Evolutionary conservation across 257 asterid species (phyloP).

Genomic region (Parsonsia alboflavescens): DNA sequence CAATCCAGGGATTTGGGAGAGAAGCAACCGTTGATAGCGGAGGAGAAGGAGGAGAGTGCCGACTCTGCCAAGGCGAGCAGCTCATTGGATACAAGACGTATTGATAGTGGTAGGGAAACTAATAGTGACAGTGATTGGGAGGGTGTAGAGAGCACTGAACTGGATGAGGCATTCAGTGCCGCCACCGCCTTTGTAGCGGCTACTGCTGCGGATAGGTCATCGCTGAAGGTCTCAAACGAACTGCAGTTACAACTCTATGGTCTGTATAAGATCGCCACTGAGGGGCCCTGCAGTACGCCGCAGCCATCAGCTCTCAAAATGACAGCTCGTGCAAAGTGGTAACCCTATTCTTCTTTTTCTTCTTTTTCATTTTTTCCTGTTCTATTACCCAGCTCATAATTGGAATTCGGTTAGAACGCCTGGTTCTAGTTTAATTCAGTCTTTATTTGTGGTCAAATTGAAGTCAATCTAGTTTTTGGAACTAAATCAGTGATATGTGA

Average conservation of each 20-base stretch:
- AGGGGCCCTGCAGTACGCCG: conserved; percentile 80
- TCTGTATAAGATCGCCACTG: conserved; percentile 89
- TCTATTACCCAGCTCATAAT: neutral
- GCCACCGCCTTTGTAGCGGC: conserved; percentile 96
- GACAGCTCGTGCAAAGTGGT: conserved; percentile 99
- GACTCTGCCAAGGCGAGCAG: conserved; percentile 4
- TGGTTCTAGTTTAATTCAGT: neutral
- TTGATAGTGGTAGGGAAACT: conserved; percentile 22
- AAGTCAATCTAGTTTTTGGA: neutral
- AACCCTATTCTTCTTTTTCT: conserved; percentile 1
- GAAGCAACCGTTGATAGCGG: conserved; percentile 41
- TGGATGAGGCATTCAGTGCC: conserved; percentile 92
- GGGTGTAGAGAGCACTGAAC: conserved; percentile 95
- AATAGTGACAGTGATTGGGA: conserved; percentile 89
- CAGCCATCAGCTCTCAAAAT: conserved; percentile 93
- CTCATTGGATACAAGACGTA: conserved; percentile 5
- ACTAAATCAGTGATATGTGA: neutral
- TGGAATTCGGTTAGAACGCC: neutral
- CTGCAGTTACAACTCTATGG: conserved; percentile 91
- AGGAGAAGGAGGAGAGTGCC: conserved; percentile 6
- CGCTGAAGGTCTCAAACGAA: conserved; percentile 66
- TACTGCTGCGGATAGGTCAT: conserved; percentile 69
- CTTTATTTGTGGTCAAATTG: neutral
- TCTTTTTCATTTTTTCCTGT: neutral
- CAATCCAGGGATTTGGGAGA: conserved; percentile 36